phyloP scores from a whole-genome alignment of 306 rosid species.

The Pterocarpus macrocarpus region DNA sequence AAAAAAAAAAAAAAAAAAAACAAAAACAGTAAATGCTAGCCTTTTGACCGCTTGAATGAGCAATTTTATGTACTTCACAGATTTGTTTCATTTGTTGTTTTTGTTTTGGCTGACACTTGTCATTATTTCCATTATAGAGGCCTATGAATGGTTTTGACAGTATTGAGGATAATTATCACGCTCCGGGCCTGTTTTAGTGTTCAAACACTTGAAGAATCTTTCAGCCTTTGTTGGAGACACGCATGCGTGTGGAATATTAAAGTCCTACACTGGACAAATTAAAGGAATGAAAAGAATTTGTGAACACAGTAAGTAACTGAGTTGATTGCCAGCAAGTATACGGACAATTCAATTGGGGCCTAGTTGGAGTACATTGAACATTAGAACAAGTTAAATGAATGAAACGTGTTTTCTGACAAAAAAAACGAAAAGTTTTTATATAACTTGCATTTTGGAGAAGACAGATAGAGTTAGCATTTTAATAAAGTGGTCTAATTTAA shows the following conservation, averaged over 20 bases:
- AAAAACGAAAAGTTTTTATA: not conserved
- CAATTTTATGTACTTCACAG: not conserved
- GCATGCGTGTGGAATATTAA: not conserved
- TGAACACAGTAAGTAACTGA: not conserved
- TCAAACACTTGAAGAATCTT: not conserved
- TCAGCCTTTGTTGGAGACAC: not conserved
- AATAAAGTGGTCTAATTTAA: not conserved
- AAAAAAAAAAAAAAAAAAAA: not conserved
- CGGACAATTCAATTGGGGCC: not conserved
- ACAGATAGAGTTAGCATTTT: not conserved
- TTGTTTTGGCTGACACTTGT: not conserved
- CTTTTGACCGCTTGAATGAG: not conserved
- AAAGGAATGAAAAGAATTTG: no score
- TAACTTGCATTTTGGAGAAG: not conserved
- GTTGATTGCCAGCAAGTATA: not conserved
- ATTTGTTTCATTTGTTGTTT: not conserved
- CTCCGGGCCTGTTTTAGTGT: not conserved
- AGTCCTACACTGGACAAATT: not conserved
- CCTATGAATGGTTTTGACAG: conserved; percentile 3
- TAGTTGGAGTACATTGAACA: not conserved
- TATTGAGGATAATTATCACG: not conserved
- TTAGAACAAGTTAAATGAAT: no score
- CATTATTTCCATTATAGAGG: not conserved
- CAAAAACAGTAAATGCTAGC: not conserved
- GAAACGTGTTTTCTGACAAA: not conserved